These are phyloP conservation scores for Nakaseomyces delphensis DNA, from an alignment of 1,139 yeast genomes.

Conservation along the genomic window DNA sequence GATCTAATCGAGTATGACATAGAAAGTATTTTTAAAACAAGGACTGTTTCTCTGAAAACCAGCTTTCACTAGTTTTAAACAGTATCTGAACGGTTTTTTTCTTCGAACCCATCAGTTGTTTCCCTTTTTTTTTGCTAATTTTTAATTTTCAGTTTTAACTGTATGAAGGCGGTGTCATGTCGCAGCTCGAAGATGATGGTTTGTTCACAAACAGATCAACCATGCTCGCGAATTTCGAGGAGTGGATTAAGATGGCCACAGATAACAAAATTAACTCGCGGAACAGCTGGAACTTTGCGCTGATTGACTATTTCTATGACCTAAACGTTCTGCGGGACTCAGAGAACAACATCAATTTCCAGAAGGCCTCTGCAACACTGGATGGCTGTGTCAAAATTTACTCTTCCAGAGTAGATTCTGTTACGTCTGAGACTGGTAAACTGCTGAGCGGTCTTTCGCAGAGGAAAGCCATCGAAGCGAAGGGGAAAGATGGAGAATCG, in stretches of 20 bases:
- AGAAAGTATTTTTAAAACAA: too few species aligned
- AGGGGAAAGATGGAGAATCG: slow-evolving; percentile 19
- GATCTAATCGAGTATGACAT: too few species aligned
- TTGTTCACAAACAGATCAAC: slow-evolving; percentile 32
- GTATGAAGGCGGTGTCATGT: too few species aligned
- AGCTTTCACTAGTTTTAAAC: too few species aligned
- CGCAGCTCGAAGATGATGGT: slow-evolving; percentile 15
- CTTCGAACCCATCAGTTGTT: too few species aligned
- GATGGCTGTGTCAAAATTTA: slow-evolving; percentile 85
- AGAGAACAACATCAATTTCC: slow-evolving; percentile 37
- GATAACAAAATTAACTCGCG: slow-evolving; percentile 67
- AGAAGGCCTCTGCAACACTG: slow-evolving; percentile 67
- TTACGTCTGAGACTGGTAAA: slow-evolving; percentile 83
- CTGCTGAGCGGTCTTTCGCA: slow-evolving; percentile 58
- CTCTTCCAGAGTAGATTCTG: slow-evolving; percentile 82
- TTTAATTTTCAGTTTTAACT: too few species aligned
- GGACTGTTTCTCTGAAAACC: too few species aligned
- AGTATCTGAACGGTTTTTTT: too few species aligned
- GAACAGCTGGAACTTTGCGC: slow-evolving; percentile 73
- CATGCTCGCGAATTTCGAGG: slow-evolving; percentile 68
- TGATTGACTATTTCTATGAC: slow-evolving; percentile 67
- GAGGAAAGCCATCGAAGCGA: slow-evolving; percentile 11
- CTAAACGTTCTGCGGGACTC: slow-evolving; percentile 30
- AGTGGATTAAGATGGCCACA: slow-evolving; percentile 85
- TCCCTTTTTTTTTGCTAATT: not conserved